These are phyloP conservation scores for Euphorbia pulcherrima DNA, from an alignment of 345 rosid species.

Conservation along the genomic window DNA sequence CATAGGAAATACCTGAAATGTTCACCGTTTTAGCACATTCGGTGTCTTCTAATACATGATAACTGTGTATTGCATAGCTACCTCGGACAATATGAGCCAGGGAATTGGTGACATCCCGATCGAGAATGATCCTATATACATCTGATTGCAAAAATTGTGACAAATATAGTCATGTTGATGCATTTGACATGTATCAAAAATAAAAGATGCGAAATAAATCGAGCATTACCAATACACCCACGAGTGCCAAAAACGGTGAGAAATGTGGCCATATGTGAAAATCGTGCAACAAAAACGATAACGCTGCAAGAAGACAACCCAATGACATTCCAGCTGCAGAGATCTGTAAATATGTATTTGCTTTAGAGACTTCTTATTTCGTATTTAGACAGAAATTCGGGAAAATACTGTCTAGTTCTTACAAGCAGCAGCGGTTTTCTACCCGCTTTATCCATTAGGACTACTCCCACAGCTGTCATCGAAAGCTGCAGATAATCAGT, in stretches of 20 bases:
- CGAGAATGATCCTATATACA: slow-evolving; percentile 40
- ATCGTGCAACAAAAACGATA: slow-evolving; percentile 60
- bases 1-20: slow-evolving; percentile 67
- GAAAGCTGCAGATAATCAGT: slow-evolving; percentile 49
- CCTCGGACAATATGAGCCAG: slow-evolving; percentile 73
- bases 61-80: slow-evolving; percentile 15
- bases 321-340: slow-evolving; percentile 78
- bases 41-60: background rate
- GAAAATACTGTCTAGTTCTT: slow-evolving; percentile 8
- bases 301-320: slow-evolving; percentile 58
- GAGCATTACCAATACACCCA: slow-evolving; percentile 45
- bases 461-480: slow-evolving; percentile 57
- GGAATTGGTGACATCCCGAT: slow-evolving; percentile 61
- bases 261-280: slow-evolving; percentile 34
- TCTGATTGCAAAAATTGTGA: slow-evolving; percentile 25
- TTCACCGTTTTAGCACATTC: background rate
- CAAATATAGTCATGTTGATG: too few relatives aligned
- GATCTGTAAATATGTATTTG: slow-evolving; percentile 37
- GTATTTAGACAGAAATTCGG: background rate
- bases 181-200: too few relatives aligned
- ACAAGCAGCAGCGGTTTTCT: slow-evolving; percentile 73
- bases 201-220: too few relatives aligned
- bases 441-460: slow-evolving; percentile 68
- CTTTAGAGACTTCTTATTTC: background rate
- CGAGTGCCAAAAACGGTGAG: slow-evolving; percentile 46